Evolutionary conservation across 2,329 filamentous ascomycete species (phyloP).

Genomic region (Aspergillus japonicus): DNA sequence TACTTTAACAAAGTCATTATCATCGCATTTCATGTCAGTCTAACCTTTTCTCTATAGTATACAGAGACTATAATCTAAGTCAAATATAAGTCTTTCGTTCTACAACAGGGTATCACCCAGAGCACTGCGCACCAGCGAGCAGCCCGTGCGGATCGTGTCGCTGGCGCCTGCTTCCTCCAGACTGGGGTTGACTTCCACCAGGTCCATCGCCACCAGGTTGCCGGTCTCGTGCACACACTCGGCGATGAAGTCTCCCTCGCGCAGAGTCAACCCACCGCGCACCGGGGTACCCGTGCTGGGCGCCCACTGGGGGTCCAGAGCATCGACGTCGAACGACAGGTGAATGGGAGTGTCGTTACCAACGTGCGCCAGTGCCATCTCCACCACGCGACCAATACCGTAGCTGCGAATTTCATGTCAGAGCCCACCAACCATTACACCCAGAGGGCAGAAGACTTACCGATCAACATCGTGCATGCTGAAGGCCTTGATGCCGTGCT

Average conservation of each 20-base stretch:
- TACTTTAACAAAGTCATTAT: conserved; percentile 5
- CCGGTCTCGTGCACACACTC: conserved; percentile 81
- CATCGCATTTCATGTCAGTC: conserved; percentile 4
- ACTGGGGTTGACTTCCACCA: conserved; percentile 79
- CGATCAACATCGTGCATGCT: conserved; percentile 97
- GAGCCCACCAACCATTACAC: background rate
- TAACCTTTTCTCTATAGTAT: background rate
- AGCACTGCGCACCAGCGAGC: conserved; percentile 86
- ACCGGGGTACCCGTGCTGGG: conserved; percentile 95
- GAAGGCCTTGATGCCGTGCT: conserved; percentile 91
- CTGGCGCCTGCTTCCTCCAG: conserved; percentile 68
- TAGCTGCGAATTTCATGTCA: conserved; percentile 54
- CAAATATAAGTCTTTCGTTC: background rate
- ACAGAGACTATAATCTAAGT: background rate
- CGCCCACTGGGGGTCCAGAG: conserved; percentile 92
- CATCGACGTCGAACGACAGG: conserved; percentile 95
- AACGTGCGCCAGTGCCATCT: conserved; percentile 97
- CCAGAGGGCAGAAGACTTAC: conserved; percentile 44
- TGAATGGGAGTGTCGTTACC: conserved; percentile 94
- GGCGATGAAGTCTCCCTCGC: conserved; percentile 96
- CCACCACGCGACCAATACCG: conserved; percentile 92
- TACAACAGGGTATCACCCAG: conserved; percentile 86
- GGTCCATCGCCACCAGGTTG: conserved; percentile 73
- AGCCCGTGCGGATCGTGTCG: conserved; percentile 87
- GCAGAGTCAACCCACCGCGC: conserved; percentile 84